Evolutionary conservation across 31 red algal species (phyloP).

Genomic region (Odonthalia washingtoniensis): DNA sequence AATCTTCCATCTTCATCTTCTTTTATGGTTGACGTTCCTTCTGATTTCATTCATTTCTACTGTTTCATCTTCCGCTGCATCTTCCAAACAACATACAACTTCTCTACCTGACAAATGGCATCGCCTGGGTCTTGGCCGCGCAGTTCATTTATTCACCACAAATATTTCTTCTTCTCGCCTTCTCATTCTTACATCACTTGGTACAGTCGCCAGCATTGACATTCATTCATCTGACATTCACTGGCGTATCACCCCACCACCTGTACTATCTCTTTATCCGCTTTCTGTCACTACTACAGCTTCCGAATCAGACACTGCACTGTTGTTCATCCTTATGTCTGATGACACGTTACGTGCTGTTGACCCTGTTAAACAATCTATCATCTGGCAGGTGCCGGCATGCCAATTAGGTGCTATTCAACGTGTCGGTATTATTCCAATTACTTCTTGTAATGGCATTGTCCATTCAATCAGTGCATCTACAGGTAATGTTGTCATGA

Average conservation of each 20-base stretch:
- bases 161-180: neutral
- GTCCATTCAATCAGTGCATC: neutral
- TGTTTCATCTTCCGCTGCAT: too few species aligned
- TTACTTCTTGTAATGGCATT: neutral
- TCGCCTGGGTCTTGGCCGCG: neutral
- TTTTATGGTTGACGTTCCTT: too few species aligned
- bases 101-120: too few species aligned
- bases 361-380: neutral
- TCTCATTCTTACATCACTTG: neutral
- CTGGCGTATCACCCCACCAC: neutral
- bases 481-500: neutral
- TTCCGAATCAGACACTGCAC: neutral
- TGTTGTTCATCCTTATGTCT: neutral
- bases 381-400: constrained; percentile 6
- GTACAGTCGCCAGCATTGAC: constrained; percentile 9
- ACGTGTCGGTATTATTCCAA: neutral
- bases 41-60: too few species aligned
- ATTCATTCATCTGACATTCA: neutral
- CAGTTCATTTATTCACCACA: neutral
- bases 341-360: constrained; percentile 7
- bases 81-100: too few species aligned
- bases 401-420: neutral
- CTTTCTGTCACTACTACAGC: neutral
- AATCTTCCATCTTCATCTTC: too few species aligned
- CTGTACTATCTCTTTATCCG: constrained; percentile 1